These are phyloP conservation scores for Alternaria sp. DNA, from an alignment of 2,329 filamentous ascomycete species.

Conservation along the genomic window DNA sequence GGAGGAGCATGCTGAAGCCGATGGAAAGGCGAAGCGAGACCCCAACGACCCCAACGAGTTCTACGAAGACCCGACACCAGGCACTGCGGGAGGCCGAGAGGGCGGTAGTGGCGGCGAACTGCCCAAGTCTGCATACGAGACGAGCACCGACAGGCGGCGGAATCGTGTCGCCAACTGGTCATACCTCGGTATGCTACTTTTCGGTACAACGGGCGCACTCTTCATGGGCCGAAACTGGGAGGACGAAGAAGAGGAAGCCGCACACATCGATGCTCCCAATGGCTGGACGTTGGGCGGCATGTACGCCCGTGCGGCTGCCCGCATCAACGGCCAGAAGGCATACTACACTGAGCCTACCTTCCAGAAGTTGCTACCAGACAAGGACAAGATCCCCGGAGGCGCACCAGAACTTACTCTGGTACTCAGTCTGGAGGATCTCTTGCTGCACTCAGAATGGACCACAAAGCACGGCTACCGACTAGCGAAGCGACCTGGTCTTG, in stretches of 20 bases:
- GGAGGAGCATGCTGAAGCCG: slow-evolving; percentile 65
- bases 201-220: slow-evolving; percentile 64
- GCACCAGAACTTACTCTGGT: slow-evolving; percentile 91
- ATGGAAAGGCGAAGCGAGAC: slow-evolving; percentile 41
- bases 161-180: slow-evolving; percentile 77
- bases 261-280: slow-evolving; percentile 74
- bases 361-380: slow-evolving; percentile 85
- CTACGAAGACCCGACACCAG: slow-evolving; percentile 57
- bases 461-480: slow-evolving; percentile 94
- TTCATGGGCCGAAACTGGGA: slow-evolving; percentile 93
- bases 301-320: slow-evolving; percentile 80
- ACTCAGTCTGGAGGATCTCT: slow-evolving; percentile 88
- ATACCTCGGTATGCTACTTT: slow-evolving; percentile 67
- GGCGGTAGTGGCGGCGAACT: slow-evolving; percentile 65
- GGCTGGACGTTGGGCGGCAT: slow-evolving; percentile 79
- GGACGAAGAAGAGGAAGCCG: slow-evolving; percentile 70
- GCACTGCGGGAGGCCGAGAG: slow-evolving; percentile 55
- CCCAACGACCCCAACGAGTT: slow-evolving; percentile 55
- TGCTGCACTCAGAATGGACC: slow-evolving; percentile 94
- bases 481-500: slow-evolving; percentile 91
- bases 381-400: slow-evolving; percentile 62
- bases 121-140: slow-evolving; percentile 83
- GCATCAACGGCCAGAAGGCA: slow-evolving; percentile 75
- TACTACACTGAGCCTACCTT: slow-evolving; percentile 98
- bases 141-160: slow-evolving; percentile 84